Percentiles rank a stretch among this genome's conserved stretches.
phyloP scores from a whole-genome alignment of 2,329 filamentous ascomycete species.

The Xylariaceae sp. region DNA sequence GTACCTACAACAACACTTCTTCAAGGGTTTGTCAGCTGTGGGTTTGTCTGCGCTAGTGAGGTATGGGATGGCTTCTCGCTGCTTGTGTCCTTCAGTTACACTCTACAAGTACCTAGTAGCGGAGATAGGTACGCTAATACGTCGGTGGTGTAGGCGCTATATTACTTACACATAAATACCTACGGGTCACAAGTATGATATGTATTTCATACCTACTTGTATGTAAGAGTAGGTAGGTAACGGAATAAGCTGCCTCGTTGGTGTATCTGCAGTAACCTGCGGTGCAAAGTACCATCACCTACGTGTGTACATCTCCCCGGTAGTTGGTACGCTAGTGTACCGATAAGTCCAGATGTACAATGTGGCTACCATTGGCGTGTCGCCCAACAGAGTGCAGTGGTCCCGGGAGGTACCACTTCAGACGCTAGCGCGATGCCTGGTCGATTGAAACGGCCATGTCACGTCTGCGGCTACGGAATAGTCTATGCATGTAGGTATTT shows the following conservation, averaged over 20 bases:
- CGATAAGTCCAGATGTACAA: not conserved
- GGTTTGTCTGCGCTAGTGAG: not conserved
- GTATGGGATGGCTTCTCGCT: not conserved
- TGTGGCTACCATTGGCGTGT: not conserved
- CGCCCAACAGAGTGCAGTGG: not conserved
- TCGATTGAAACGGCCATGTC: not conserved
- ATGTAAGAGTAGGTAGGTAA: too few relatives aligned
- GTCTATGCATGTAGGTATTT: not conserved
- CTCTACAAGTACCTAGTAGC: too few relatives aligned
- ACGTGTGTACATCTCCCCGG: not conserved
- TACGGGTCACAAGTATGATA: too few relatives aligned
- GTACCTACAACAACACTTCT: constrained; percentile 4
- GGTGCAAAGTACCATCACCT: not conserved
- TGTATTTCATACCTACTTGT: too few relatives aligned
- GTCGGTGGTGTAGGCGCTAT: too few relatives aligned
- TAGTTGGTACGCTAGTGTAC: not conserved
- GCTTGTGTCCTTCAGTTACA: not conserved
- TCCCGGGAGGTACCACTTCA: not conserved
- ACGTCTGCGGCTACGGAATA: not conserved
- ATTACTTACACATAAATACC: too few relatives aligned
- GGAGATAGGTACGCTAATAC: too few relatives aligned
- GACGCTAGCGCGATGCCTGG: not conserved
- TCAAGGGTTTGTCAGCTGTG: not conserved
- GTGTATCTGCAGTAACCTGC: too few relatives aligned
- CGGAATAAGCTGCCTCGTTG: too few relatives aligned